A percentile compares a stretch with the other conserved stretches of the same genome.
Conservation (phyloP, 2,329 filamentous ascomycete species). For the Pyrenochaeta sp. region DNA sequence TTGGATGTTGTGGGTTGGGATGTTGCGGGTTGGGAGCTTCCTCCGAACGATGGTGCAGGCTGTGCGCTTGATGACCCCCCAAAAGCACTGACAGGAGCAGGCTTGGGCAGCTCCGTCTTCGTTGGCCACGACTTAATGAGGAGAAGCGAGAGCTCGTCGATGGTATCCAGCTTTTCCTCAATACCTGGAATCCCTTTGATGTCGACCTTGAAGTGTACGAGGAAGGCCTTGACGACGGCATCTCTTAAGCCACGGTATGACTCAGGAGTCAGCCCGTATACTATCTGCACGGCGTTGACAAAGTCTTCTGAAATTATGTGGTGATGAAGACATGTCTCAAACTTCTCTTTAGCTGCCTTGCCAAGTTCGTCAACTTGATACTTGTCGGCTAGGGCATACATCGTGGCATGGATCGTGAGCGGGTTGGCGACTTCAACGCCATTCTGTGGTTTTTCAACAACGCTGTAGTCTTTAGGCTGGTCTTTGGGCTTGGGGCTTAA, state of each 20-base stretch:
- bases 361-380: slow-evolving; percentile 22
- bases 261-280: slow-evolving; percentile 35
- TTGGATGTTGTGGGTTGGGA: too few relatives aligned
- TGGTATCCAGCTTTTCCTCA: slow-evolving; percentile 17
- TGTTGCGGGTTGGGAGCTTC: too few relatives aligned
- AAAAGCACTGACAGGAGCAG: background rate
- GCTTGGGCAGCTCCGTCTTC: slow-evolving; percentile 5
- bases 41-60: background rate
- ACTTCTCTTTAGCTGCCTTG: slow-evolving; percentile 17
- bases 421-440: slow-evolving; percentile 38
- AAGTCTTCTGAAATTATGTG: slow-evolving; percentile 35
- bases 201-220: slow-evolving; percentile 25
- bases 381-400: slow-evolving; percentile 31
- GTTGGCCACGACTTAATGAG: slow-evolving; percentile 21
- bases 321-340: slow-evolving; percentile 11
- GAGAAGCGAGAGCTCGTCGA: slow-evolving; percentile 20
- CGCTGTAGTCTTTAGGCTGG: background rate
- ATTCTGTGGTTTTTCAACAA: background rate
- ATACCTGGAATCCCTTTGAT: slow-evolving; percentile 10
- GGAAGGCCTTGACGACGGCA: slow-evolving; percentile 30
- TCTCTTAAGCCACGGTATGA: slow-evolving; percentile 43
- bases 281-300: slow-evolving; percentile 32
- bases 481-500: background rate
- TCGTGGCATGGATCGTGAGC: slow-evolving; percentile 26
- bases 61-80: too few relatives aligned